A percentile compares a stretch with the other conserved stretches of the same genome.
phyloP scores from a whole-genome alignment of 495 filamentous ascomycete species.

The Podospora comata region DNA sequence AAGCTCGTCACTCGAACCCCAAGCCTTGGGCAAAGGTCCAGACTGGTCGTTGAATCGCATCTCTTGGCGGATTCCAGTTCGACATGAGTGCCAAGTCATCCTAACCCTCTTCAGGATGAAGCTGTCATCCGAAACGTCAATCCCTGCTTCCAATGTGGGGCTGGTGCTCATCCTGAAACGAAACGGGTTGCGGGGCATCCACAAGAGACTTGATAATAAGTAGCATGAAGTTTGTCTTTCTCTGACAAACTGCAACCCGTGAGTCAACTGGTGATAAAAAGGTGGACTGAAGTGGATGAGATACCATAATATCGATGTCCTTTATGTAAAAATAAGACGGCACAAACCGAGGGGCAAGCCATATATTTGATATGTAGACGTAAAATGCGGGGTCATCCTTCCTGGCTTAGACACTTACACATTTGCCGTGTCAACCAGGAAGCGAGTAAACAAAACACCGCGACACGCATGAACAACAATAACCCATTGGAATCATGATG shows the following conservation, averaged over 20 bases:
- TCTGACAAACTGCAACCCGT: background rate
- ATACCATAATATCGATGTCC: background rate
- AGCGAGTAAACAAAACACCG: background rate
- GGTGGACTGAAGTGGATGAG: background rate
- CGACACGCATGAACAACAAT: background rate
- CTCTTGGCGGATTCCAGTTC: background rate
- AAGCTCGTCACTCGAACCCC: background rate
- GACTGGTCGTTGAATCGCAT: background rate
- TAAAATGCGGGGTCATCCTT: background rate
- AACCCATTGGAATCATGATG: background rate
- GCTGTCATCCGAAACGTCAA: background rate
- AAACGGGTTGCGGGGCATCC: constrained; percentile 30
- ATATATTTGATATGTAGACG: background rate
- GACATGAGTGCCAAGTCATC: background rate
- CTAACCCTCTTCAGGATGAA: background rate
- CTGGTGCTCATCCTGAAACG: constrained; percentile 30
- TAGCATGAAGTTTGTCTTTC: background rate
- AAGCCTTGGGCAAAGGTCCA: background rate
- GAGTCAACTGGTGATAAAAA: background rate
- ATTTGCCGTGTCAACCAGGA: background rate
- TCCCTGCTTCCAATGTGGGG: constrained; percentile 1
- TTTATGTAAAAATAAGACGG: no score
- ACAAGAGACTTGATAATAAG: background rate
- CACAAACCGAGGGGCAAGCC: no score
- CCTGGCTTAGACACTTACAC: background rate